A percentile compares a stretch with the other conserved stretches of the same genome.
phyloP scores from a whole-genome alignment of 306 rosid species.

The Hippophae rhamnoides region DNA sequence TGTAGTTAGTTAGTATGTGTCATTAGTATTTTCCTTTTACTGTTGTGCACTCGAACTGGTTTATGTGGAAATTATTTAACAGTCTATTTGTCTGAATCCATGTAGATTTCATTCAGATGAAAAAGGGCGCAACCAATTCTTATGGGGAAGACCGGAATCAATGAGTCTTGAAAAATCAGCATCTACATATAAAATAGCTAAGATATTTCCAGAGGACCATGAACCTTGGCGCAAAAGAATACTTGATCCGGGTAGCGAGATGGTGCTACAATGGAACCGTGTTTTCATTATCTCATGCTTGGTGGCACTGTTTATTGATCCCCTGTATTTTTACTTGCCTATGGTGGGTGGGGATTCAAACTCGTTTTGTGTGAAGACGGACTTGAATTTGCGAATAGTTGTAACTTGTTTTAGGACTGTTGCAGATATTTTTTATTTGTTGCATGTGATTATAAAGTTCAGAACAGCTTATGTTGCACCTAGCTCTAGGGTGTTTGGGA shows the following conservation, averaged over 20 bases:
- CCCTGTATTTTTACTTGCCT: constrained; percentile 79
- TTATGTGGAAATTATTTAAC: not conserved
- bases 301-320: constrained; percentile 84
- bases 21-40: not conserved
- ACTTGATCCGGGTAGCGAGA: constrained; percentile 85
- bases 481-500: constrained; percentile 84
- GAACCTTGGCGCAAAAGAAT: constrained; percentile 75
- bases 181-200: constrained; percentile 44
- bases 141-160: constrained; percentile 52
- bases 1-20: not conserved
- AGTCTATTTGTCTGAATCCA: constrained; percentile 9
- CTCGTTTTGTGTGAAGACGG: constrained; percentile 64
- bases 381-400: constrained; percentile 52
- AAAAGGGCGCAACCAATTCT: constrained; percentile 26
- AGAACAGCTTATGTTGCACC: constrained; percentile 94
- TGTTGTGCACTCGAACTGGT: not conserved
- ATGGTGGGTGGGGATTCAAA: constrained; percentile 26
- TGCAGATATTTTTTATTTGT: constrained; percentile 73
- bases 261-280: constrained; percentile 84
- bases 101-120: constrained; percentile 57
- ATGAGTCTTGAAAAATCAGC: constrained; percentile 42
- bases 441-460: constrained; percentile 82
- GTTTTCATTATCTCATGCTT: constrained; percentile 74
- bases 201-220: constrained; percentile 64
- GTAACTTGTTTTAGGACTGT: constrained; percentile 81